phyloP scores from a whole-genome alignment of 257 asterid species.

The Jaltomata sinuosa region DNA sequence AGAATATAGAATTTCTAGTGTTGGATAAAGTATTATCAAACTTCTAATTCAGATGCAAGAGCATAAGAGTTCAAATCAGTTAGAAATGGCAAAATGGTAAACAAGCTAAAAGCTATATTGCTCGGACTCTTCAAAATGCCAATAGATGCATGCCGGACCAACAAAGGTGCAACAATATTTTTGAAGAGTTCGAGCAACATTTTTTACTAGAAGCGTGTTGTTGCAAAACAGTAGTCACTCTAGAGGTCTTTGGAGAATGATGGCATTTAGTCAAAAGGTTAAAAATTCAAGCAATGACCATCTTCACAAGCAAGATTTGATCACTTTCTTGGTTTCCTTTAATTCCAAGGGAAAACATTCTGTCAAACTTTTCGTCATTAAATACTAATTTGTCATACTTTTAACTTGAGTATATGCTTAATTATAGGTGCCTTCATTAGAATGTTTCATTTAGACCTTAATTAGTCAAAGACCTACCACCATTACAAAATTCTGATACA shows the following conservation, averaged over 20 bases:
- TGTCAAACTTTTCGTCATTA: neutral
- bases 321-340: neutral
- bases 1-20: conserved; percentile 8
- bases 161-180: neutral
- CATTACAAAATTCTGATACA: neutral
- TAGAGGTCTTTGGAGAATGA: neutral
- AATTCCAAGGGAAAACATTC: neutral
- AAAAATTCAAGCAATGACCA: neutral
- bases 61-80: neutral
- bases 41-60: neutral
- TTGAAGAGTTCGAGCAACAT: neutral
- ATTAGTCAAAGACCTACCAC: neutral
- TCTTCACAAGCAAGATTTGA: neutral
- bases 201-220: neutral
- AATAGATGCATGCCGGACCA: neutral
- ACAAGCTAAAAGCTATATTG: neutral
- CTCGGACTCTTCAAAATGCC: neutral
- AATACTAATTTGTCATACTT: neutral
- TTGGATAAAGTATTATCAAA: neutral
- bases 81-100: neutral
- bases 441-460: neutral
- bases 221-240: neutral
- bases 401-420: neutral
- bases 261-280: neutral
- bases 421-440: neutral